Evolutionary conservation across 129 eudicot species (phyloP).

Genomic region (Kitagawia praeruptora): DNA sequence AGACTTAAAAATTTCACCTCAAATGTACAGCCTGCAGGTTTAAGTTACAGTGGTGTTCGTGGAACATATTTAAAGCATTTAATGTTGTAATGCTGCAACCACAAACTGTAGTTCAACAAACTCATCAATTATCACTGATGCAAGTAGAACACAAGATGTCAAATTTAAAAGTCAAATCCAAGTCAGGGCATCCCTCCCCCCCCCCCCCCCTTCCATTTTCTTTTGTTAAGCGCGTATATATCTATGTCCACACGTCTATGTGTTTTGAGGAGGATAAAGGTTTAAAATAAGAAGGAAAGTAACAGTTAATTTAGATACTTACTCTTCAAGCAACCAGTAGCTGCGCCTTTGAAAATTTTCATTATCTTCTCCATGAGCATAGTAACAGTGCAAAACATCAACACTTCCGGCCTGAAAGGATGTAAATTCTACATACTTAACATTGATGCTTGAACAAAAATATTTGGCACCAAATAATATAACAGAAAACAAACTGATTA

Average conservation of each 20-base stretch:
- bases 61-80: not conserved
- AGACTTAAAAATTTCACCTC: not conserved
- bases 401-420: conserved; percentile 82
- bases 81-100: not conserved
- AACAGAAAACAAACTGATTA: not conserved
- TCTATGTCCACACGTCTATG: not conserved
- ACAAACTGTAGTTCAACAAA: not conserved
- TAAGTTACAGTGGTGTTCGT: not conserved
- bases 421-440: conserved; percentile 6
- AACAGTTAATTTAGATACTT: conserved; percentile 21
- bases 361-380: conserved; percentile 96
- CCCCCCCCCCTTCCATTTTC: not conserved
- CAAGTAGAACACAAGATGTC: not conserved
- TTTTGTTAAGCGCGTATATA: not conserved
- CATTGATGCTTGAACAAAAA: conserved; percentile 8
- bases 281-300: not conserved
- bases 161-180: not conserved
- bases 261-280: not conserved
- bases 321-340: conserved; percentile 99
- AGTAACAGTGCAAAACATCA: conserved; percentile 96
- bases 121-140: not conserved
- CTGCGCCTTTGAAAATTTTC: conserved; percentile 98
- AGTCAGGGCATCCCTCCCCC: not conserved
- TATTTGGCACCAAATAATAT: not conserved
- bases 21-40: not conserved